These are phyloP conservation scores for Beauveria medogensis DNA, from an alignment of 2,329 filamentous ascomycete genomes.

Conservation along the genomic window DNA sequence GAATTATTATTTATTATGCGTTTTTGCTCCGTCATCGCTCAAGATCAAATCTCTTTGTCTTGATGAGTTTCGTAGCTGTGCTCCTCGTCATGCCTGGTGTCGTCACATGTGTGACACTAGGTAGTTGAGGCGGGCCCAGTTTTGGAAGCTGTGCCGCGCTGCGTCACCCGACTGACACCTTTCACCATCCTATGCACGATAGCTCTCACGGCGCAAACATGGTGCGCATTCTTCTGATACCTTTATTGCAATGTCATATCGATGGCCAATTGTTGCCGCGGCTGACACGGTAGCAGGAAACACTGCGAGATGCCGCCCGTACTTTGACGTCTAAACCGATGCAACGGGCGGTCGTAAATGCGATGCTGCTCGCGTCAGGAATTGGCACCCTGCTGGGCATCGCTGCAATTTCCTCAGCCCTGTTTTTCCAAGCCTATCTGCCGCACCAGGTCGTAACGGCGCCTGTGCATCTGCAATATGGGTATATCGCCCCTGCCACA, in stretches of 20 bases:
- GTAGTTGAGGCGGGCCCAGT: not conserved
- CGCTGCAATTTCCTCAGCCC: constrained; percentile 39
- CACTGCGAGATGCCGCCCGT: constrained; percentile 27
- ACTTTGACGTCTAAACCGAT: constrained; percentile 42
- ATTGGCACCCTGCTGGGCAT: constrained; percentile 38
- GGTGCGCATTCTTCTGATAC: not conserved
- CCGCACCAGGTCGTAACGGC: constrained; percentile 45
- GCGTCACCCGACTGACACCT: not conserved
- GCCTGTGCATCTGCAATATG: constrained; percentile 51
- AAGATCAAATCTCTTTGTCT: not conserved
- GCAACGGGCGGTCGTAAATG: constrained; percentile 41
- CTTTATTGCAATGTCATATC: not conserved
- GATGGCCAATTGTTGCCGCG: not conserved
- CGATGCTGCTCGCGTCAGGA: constrained; percentile 34
- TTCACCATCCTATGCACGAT: not conserved
- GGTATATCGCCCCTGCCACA: constrained; percentile 29
- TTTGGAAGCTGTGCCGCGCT: not conserved
- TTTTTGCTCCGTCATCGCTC: not conserved
- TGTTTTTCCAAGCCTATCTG: constrained; percentile 50
- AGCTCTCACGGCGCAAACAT: not conserved
- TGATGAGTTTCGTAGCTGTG: not conserved
- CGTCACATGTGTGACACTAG: constrained; percentile 6
- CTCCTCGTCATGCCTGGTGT: not conserved
- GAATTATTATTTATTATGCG: not conserved
- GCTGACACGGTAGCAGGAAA: constrained; percentile 18